phyloP scores from a whole-genome alignment of 768 basidiomycete genomes.

The Asterophora parasitica region DNA sequence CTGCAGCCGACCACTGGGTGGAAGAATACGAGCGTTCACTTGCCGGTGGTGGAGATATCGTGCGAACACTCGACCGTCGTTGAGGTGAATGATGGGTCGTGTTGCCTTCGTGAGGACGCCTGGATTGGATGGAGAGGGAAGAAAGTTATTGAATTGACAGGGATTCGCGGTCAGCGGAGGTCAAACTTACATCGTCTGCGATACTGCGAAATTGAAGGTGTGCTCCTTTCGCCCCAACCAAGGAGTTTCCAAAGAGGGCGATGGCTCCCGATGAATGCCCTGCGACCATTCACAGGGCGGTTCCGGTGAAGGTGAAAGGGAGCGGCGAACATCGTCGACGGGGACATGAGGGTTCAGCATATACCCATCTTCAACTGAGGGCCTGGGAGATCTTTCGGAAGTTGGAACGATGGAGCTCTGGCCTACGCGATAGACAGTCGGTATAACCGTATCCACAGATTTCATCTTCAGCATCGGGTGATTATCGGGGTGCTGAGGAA shows the following conservation, averaged over 20 bases:
- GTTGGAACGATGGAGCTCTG: background rate
- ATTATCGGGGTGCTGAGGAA: slow-evolving; percentile 62
- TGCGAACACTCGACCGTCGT: background rate
- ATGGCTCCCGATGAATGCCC: background rate
- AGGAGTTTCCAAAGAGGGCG: background rate
- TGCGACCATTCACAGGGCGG: too few species aligned
- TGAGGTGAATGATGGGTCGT: background rate
- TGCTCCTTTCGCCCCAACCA: background rate
- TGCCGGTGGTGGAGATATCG: background rate
- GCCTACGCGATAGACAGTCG: slow-evolving; percentile 24
- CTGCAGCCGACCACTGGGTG: background rate
- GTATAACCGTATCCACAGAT: slow-evolving; percentile 39
- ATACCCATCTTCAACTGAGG: slow-evolving; percentile 15
- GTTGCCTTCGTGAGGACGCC: background rate
- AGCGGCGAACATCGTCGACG: background rate
- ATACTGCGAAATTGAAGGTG: background rate
- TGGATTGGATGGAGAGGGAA: background rate
- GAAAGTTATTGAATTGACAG: background rate
- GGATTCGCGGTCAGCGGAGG: background rate
- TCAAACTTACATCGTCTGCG: background rate
- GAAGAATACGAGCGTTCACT: background rate
- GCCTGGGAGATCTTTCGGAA: slow-evolving; percentile 4
- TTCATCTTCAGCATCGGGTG: slow-evolving; percentile 79
- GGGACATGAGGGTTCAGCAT: slow-evolving; percentile 16
- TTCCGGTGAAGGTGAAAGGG: background rate